Evolutionary conservation across 1,139 yeast genomes (phyloP).

Genomic region (Magnusiomyces suaveolens): DNA sequence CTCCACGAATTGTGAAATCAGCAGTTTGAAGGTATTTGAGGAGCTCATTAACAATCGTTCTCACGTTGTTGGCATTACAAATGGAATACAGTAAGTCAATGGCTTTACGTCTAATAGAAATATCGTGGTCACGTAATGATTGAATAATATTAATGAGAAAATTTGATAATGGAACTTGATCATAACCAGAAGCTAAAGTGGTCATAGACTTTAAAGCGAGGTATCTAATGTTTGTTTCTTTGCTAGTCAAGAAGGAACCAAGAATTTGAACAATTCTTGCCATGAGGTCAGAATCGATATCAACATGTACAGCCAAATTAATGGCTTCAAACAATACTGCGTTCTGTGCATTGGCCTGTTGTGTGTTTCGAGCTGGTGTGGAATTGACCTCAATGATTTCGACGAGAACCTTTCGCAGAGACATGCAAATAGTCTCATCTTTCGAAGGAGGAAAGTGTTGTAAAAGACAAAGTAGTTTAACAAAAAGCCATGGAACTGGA

Average conservation of each 20-base stretch:
- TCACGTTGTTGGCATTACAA: constrained; percentile 52
- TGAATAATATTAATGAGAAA: constrained; percentile 30
- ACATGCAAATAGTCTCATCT: constrained; percentile 41
- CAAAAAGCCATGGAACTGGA: constrained; percentile 82
- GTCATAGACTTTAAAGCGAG: constrained; percentile 68
- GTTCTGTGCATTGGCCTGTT: constrained; percentile 63
- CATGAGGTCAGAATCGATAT: constrained; percentile 60
- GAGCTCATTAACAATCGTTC: constrained; percentile 52
- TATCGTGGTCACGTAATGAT: constrained; percentile 50
- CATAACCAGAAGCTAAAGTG: constrained; percentile 40
- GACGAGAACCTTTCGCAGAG: constrained; percentile 49
- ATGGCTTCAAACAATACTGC: constrained; percentile 76
- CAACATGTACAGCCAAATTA: constrained; percentile 66
- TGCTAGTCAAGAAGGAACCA: constrained; percentile 47
- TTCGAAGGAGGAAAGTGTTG: constrained; percentile 29
- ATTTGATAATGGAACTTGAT: constrained; percentile 28
- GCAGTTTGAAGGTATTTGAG: constrained; percentile 53
- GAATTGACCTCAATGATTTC: constrained; percentile 42
- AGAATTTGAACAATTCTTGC: constrained; percentile 58
- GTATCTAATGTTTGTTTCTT: constrained; percentile 73
- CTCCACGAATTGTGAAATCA: constrained; percentile 58
- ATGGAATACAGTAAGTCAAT: constrained; percentile 68
- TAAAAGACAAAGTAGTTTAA: constrained; percentile 47
- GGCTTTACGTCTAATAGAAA: constrained; percentile 69
- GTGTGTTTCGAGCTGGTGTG: constrained; percentile 35